phyloP scores from a whole-genome alignment of 257 asterid species.

The Petunia axillaris region DNA sequence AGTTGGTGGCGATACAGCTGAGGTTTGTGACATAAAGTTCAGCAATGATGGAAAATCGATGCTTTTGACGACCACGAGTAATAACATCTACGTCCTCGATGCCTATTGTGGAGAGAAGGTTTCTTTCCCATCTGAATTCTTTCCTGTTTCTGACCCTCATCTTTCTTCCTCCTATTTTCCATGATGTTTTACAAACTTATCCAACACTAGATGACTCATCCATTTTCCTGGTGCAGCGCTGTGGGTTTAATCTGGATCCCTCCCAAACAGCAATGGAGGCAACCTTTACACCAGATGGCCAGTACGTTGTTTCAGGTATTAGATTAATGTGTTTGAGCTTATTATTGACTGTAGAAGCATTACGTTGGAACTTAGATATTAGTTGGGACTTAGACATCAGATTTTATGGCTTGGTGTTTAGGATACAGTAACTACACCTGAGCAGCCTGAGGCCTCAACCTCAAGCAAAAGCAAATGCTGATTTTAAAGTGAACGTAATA shows the following conservation, averaged over 20 bases:
- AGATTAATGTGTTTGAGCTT: conserved; percentile 7
- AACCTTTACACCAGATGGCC: conserved; percentile 95
- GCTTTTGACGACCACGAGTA: conserved; percentile 89
- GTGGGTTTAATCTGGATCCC: conserved; percentile 82
- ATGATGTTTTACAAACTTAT: neutral
- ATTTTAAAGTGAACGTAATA: neutral
- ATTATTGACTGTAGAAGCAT: conserved; percentile 3
- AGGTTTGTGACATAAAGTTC: conserved; percentile 96
- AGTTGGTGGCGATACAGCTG: conserved; percentile 97
- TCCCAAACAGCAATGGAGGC: conserved; percentile 76
- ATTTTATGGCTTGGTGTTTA: neutral
- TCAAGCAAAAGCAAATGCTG: neutral
- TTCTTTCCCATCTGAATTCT: conserved; percentile 27
- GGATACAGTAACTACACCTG: neutral
- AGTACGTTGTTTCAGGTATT: conserved; percentile 84
- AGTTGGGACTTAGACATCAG: conserved; percentile 1
- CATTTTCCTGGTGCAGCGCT: conserved; percentile 52
- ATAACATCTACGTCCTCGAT: conserved; percentile 82
- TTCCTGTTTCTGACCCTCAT: conserved; percentile 13
- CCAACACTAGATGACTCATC: neutral
- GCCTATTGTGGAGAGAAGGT: conserved; percentile 98
- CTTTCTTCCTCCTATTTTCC: conserved; percentile 10
- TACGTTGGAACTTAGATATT: neutral
- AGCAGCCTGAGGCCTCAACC: neutral
- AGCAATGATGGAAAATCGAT: conserved; percentile 96